Evolutionary conservation across 2,329 filamentous ascomycete species (phyloP).

Genomic region (Alternaria brassicae): DNA sequence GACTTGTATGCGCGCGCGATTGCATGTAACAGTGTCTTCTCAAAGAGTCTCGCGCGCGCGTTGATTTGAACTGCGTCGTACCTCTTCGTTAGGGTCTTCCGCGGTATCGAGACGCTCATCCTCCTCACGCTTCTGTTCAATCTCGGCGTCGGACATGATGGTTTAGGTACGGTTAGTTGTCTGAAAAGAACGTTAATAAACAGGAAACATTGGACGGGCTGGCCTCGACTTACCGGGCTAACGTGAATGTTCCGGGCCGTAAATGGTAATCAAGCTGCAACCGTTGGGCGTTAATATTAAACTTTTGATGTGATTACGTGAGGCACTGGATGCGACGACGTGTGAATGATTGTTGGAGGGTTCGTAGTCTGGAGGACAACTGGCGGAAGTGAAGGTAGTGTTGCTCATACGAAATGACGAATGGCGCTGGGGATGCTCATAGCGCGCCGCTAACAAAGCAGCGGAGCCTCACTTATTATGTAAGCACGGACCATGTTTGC

Average conservation of each 20-base stretch:
- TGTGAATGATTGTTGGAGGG: conserved; percentile 5
- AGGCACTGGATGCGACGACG: conserved; percentile 18
- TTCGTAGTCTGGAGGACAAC: conserved; percentile 20
- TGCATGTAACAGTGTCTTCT: neutral
- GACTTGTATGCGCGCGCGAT: neutral
- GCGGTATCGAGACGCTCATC: conserved; percentile 45
- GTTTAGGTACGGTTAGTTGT: neutral
- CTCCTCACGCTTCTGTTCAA: conserved; percentile 40
- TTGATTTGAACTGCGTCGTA: conserved; percentile 24
- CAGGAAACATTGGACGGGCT: neutral
- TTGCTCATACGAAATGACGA: conserved; percentile 29
- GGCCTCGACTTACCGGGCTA: conserved; percentile 24
- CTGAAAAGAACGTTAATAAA: neutral
- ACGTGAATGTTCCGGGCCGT: conserved; percentile 10
- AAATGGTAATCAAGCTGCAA: conserved; percentile 1
- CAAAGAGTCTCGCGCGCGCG: neutral
- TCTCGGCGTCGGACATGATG: conserved; percentile 42
- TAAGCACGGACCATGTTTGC: conserved; percentile 6
- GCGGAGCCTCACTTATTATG: conserved; percentile 28
- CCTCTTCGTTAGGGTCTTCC: conserved; percentile 48
- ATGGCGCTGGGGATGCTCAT: conserved; percentile 21
- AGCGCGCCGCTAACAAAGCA: conserved; percentile 23
- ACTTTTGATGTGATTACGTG: neutral
- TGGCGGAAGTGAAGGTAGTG: conserved; percentile 22
- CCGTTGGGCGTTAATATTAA: neutral